Conservation (phyloP, 768 basidiomycete genomes). For the Leccinum pellstonianum region DNA sequence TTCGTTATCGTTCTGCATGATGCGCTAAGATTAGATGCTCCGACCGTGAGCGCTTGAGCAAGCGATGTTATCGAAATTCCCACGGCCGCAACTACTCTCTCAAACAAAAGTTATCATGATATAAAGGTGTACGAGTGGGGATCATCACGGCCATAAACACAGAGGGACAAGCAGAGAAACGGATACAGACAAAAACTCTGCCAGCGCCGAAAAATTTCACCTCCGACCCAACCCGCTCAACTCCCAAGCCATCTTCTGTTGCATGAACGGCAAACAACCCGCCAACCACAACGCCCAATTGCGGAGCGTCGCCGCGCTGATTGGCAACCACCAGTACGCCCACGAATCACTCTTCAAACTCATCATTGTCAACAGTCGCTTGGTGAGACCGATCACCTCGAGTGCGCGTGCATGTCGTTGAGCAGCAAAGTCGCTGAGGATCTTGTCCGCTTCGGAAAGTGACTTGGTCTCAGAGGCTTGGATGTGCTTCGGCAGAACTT, state of each 20-base stretch:
- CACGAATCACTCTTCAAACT: conserved; percentile 15
- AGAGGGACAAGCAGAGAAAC: not conserved
- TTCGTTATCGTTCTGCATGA: conserved; percentile 19
- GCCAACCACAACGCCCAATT: not conserved
- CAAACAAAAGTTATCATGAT: too few species aligned
- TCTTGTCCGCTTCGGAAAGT: not conserved
- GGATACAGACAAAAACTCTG: not conserved
- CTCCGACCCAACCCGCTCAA: conserved; percentile 28
- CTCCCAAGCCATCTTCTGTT: conserved; percentile 22
- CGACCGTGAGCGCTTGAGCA: not conserved
- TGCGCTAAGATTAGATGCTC: not conserved
- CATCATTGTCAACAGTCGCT: conserved; percentile 23
- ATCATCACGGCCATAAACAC: not conserved
- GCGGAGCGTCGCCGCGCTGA: conserved; percentile 13
- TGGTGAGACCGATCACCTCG: not conserved
- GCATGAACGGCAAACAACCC: conserved; percentile 21
- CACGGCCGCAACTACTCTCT: not conserved
- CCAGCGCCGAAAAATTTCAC: conserved; percentile 3
- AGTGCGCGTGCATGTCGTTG: not conserved
- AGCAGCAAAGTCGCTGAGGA: not conserved
- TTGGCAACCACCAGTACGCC: conserved; percentile 29
- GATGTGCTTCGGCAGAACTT: not conserved
- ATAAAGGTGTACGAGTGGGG: too few species aligned
- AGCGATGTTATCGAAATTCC: not conserved
- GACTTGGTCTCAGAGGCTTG: not conserved